These are phyloP conservation scores for Podospora anserina DNA, from an alignment of 495 filamentous ascomycete species.

Conservation along the genomic window DNA sequence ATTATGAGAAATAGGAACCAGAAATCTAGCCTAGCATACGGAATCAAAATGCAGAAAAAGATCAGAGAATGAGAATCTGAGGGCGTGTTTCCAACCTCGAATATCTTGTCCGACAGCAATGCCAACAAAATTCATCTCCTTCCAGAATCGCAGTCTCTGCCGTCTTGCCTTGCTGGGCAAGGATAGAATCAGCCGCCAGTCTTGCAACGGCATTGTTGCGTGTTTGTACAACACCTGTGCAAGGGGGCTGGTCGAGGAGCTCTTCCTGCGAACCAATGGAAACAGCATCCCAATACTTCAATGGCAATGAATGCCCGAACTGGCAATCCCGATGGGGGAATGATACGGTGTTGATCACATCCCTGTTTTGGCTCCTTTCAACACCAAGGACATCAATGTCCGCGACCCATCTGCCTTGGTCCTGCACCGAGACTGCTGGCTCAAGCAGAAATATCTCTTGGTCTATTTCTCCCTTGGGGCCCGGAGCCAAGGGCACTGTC, in stretches of 20 bases:
- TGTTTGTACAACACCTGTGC: neutral
- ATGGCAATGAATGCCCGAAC: neutral
- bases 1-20: neutral
- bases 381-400: neutral
- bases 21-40: neutral
- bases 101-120: neutral
- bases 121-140: neutral
- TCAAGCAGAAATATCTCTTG: constrained; percentile 2
- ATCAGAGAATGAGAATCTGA: constrained; percentile 1
- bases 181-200: neutral
- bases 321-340: neutral
- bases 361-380: neutral
- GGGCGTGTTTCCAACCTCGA: neutral
- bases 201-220: neutral
- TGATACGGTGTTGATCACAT: neutral
- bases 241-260: neutral
- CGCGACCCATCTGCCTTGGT: neutral
- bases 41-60: neutral
- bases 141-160: neutral
- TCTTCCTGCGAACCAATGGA: neutral
- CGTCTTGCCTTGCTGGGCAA: neutral
- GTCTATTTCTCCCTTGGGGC: neutral
- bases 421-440: neutral
- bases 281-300: neutral
- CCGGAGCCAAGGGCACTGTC: neutral